These are phyloP conservation scores for Abrus precatorius DNA, from an alignment of 306 rosid species.

Conservation along the genomic window DNA sequence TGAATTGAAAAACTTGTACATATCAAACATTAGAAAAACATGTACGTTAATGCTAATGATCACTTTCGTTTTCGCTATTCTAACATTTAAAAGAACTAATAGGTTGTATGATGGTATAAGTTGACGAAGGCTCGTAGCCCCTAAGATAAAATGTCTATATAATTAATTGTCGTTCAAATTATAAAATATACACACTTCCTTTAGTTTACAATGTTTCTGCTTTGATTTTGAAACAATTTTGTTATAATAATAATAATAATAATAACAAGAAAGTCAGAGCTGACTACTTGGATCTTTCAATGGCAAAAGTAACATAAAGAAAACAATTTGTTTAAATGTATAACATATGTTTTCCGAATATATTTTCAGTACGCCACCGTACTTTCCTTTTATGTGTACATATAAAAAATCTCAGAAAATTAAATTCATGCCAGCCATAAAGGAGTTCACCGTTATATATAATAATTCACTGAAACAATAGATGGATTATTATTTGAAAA, in stretches of 20 bases:
- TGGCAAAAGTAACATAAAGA: slow-evolving; percentile 15
- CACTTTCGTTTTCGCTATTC: neutral
- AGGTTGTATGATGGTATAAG: neutral
- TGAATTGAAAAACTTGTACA: neutral
- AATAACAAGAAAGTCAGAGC: slow-evolving; percentile 13
- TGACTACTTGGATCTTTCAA: slow-evolving; percentile 35
- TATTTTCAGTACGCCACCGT: slow-evolving; percentile 1
- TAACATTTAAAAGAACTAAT: neutral
- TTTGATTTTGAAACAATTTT: slow-evolving; percentile 23
- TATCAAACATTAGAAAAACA: neutral
- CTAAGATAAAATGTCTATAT: neutral
- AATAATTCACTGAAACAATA: slow-evolving; percentile 27
- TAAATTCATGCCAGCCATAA: slow-evolving; percentile 5
- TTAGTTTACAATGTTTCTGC: neutral
- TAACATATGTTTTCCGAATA: neutral
- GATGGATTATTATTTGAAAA: neutral
- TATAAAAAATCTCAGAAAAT: neutral
- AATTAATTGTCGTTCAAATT: neutral
- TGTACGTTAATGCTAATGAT: neutral
- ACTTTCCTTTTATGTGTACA: neutral
- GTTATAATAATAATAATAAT: too few species aligned
- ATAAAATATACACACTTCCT: slow-evolving; percentile 27
- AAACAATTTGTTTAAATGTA: slow-evolving; percentile 9
- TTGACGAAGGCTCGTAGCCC: neutral
- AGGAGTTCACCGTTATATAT: neutral